Evolutionary conservation across 1,139 yeast species (phyloP).

Genomic region (Geotrichum histeridarum): DNA sequence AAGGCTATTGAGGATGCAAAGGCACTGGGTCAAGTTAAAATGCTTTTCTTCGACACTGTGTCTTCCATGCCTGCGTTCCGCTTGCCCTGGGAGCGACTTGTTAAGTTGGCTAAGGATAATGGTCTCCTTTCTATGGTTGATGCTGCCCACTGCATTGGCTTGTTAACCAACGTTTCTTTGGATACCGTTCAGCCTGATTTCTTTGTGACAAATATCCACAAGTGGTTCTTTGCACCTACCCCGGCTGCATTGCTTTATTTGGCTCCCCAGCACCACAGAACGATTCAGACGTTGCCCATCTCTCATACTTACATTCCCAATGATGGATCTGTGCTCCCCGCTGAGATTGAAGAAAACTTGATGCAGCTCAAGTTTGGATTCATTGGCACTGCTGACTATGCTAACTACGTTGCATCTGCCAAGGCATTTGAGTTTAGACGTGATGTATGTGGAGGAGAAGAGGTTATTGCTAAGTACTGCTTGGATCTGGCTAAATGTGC

Average conservation of each 20-base stretch:
- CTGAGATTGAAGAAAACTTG: constrained; percentile 19
- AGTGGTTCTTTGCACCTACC: constrained; percentile 61
- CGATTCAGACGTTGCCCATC: constrained; percentile 56
- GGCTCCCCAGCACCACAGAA: constrained; percentile 46
- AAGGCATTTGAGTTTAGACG: constrained; percentile 51
- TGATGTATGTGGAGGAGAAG: constrained; percentile 59
- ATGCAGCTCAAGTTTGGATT: constrained; percentile 35
- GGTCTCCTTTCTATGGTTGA: constrained; percentile 56
- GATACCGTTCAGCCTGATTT: constrained; percentile 53
- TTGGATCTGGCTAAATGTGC: constrained; percentile 44
- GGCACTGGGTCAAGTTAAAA: constrained; percentile 30
- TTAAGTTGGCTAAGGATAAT: constrained; percentile 46
- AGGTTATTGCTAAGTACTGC: constrained; percentile 48
- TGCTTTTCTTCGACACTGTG: constrained; percentile 57
- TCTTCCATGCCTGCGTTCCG: constrained; percentile 60
- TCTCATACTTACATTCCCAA: constrained; percentile 34
- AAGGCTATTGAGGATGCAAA: constrained; percentile 30
- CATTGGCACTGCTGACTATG: constrained; percentile 39
- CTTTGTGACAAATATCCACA: constrained; percentile 59
- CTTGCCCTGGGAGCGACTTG: constrained; percentile 52
- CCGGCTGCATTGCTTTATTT: constrained; percentile 60
- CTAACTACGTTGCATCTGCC: constrained; percentile 35
- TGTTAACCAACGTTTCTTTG: constrained; percentile 45
- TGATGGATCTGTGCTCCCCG: constrained; percentile 8
- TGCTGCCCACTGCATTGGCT: constrained; percentile 69